A percentile compares a stretch with the other conserved stretches of the same genome.
These are phyloP conservation scores for Agaricales sp. DNA, from an alignment of 1,284 basidiomycete genomes.

Conservation along the genomic window DNA sequence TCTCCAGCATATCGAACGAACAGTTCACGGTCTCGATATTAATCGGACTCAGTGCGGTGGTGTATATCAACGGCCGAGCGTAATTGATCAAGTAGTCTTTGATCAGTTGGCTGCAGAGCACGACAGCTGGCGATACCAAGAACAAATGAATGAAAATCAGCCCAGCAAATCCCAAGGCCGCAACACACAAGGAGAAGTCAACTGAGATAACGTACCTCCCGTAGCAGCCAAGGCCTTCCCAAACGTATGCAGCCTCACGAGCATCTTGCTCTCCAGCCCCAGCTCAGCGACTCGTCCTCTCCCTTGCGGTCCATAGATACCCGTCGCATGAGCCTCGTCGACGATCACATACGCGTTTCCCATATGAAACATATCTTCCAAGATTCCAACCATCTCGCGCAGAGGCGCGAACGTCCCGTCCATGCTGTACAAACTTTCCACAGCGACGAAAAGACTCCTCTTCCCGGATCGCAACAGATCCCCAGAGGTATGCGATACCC, in stretches of 20 bases:
- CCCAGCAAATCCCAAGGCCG: conserved; percentile 7
- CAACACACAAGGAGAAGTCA: not conserved
- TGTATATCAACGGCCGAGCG: conserved; percentile 85
- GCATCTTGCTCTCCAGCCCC: conserved; percentile 50
- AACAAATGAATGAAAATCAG: conserved; percentile 1
- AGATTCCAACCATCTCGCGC: conserved; percentile 43
- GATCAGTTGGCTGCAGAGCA: conserved; percentile 65
- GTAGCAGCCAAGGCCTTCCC: conserved; percentile 39
- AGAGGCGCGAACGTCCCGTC: conserved; percentile 88
- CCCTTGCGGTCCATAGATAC: conserved; percentile 72
- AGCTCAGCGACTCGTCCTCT: conserved; percentile 57
- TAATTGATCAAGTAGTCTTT: conserved; percentile 89
- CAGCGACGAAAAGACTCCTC: conserved; percentile 64
- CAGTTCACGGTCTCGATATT: conserved; percentile 69
- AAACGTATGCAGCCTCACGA: conserved; percentile 57
- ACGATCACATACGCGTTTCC: conserved; percentile 68
- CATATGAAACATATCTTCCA: conserved; percentile 49
- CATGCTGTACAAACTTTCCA: conserved; percentile 93
- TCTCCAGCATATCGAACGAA: conserved; percentile 69
- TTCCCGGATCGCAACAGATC: conserved; percentile 25
- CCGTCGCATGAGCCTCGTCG: conserved; percentile 87
- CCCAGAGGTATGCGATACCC: conserved; percentile 24
- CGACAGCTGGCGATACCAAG: conserved; percentile 45
- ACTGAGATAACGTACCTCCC: conserved; percentile 50
- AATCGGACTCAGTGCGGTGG: conserved; percentile 69